A percentile compares a stretch with the other conserved stretches of the same genome.
phyloP scores from a whole-genome alignment of 2,329 filamentous ascomycete species.

The Intubia oerlemansii region DNA sequence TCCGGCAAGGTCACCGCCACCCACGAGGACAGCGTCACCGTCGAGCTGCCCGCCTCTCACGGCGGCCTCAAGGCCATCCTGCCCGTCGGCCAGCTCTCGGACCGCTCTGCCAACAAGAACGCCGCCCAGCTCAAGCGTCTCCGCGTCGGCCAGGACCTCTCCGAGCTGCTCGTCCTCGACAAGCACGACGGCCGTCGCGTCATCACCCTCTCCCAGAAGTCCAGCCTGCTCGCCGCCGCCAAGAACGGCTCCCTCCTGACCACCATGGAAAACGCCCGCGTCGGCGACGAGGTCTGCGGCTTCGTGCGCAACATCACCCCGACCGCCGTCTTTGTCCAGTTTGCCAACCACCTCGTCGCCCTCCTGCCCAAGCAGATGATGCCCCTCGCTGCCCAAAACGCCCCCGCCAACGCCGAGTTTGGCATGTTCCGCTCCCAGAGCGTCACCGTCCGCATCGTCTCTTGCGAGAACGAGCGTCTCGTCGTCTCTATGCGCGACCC shows the following conservation, averaged over 20 bases:
- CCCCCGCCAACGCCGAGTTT: constrained; percentile 36
- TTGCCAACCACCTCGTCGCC: constrained; percentile 55
- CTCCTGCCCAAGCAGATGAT: constrained; percentile 64
- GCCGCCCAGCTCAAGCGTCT: constrained; percentile 60
- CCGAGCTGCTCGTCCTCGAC: constrained; percentile 67
- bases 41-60: constrained; percentile 58
- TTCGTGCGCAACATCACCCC: constrained; percentile 72
- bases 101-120: constrained; percentile 65
- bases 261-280: constrained; percentile 47
- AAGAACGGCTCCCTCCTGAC: constrained; percentile 52
- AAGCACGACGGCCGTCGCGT: constrained; percentile 61
- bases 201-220: constrained; percentile 63
- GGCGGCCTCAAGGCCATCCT: constrained; percentile 60
- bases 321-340: constrained; percentile 74
- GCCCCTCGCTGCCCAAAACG: constrained; percentile 41
- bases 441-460: constrained; percentile 48
- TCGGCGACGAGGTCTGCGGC: constrained; percentile 48
- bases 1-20: constrained; percentile 66
- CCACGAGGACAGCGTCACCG: constrained; percentile 49
- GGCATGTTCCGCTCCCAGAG: constrained; percentile 61
- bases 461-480: constrained; percentile 54
- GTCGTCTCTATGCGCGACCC: constrained; percentile 25
- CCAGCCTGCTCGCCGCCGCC: constrained; percentile 55
- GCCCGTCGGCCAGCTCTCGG: constrained; percentile 58
- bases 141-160: constrained; percentile 61